Conservation (phyloP, 306 rosid species). For the Cercis canadensis region DNA sequence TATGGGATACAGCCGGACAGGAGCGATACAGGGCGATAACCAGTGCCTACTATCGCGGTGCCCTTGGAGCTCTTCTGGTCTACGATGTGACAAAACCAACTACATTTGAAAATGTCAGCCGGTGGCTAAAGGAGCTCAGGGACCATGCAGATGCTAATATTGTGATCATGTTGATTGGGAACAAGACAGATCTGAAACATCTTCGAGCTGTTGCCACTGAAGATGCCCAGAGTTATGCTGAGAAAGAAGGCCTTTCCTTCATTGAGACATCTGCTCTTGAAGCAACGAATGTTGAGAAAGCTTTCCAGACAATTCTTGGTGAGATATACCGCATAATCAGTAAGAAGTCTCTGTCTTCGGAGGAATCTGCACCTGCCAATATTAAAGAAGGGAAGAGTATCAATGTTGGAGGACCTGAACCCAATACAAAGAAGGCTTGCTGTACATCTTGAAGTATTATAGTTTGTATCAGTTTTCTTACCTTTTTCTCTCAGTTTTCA, state of each 20-base stretch:
- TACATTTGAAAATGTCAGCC: constrained; percentile 77
- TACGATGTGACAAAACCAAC: constrained; percentile 87
- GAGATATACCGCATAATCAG: constrained; percentile 88
- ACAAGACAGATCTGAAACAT: constrained; percentile 94
- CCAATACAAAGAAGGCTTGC: constrained; percentile 69
- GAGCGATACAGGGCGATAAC: constrained; percentile 95
- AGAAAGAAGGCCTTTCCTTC: constrained; percentile 88
- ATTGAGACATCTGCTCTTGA: constrained; percentile 95
- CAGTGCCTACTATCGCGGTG: constrained; percentile 93
- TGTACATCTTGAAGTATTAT: constrained; percentile 63
- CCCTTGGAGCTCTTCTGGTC: constrained; percentile 91
- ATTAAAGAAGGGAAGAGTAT: constrained; percentile 78
- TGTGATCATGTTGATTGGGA: constrained; percentile 87
- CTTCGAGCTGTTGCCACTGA: constrained; percentile 87
- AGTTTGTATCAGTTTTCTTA: not conserved
- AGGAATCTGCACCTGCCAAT: constrained; percentile 50
- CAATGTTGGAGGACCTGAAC: constrained; percentile 57
- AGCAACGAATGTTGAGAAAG: constrained; percentile 84
- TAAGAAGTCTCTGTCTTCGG: constrained; percentile 76
- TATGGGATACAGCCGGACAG: constrained; percentile 99
- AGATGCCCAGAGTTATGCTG: constrained; percentile 86
- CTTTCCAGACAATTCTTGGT: constrained; percentile 81
- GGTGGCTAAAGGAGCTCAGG: constrained; percentile 97
- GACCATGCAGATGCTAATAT: constrained; percentile 95
- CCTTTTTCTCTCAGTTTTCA: not conserved